Percentiles rank a stretch among this genome's conserved stretches.
Evolutionary conservation across 2,329 filamentous ascomycete species (phyloP).

Genomic region (Cladosporium sp.): DNA sequence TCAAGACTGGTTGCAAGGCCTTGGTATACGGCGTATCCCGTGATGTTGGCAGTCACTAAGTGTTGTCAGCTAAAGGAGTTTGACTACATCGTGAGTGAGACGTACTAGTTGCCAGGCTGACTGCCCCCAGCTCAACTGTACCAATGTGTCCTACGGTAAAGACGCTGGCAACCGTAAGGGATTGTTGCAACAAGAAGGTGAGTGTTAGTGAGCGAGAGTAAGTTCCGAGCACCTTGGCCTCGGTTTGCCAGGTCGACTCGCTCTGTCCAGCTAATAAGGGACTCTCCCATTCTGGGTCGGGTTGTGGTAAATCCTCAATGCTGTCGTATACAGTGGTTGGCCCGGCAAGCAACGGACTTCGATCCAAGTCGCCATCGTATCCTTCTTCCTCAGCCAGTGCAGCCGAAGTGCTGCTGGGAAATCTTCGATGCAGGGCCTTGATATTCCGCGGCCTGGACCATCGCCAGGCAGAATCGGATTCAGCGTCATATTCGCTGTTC

Average conservation of each 20-base stretch:
- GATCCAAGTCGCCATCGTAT: too few species aligned
- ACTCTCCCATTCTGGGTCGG: too few species aligned
- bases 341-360: too few species aligned
- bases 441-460: too few species aligned
- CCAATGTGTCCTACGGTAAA: constrained; percentile 49
- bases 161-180: constrained; percentile 42
- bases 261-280: too few species aligned
- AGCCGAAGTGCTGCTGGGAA: too few species aligned
- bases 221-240: constrained; percentile 68
- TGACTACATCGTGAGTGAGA: constrained; percentile 14
- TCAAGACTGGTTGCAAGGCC: constrained; percentile 85
- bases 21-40: constrained; percentile 45
- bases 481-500: too few species aligned
- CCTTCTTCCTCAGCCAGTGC: too few species aligned
- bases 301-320: too few species aligned
- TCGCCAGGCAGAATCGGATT: too few species aligned
- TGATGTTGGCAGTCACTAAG: constrained; percentile 44
- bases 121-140: constrained; percentile 44
- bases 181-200: constrained; percentile 47
- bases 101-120: constrained; percentile 38
- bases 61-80: constrained; percentile 19
- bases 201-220: constrained; percentile 32
- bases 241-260: constrained; percentile 74
- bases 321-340: too few species aligned
- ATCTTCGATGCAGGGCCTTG: too few species aligned